Evolutionary conservation across 2,329 filamentous ascomycete species (phyloP), one percentile per base, ranked within the genome.

Genomic region (Stachybotrys elegans): DNA sequence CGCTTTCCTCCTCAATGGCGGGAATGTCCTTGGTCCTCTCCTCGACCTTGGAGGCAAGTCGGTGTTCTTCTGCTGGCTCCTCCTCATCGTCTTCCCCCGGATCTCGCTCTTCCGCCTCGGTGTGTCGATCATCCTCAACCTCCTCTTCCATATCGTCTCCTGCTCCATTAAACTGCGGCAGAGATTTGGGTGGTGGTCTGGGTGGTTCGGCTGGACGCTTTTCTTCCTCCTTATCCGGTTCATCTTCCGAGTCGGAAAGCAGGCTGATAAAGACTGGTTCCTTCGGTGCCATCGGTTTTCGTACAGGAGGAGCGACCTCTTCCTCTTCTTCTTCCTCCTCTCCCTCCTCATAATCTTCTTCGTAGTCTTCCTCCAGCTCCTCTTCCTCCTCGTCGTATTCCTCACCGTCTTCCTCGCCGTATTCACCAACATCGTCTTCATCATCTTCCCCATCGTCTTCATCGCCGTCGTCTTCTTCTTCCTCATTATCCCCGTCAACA

Each of bases 191-290:
- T n/a, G 36, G 36, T n/a, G 36, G 19, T 45, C 40, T 23, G 5
- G 42, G 6, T 9, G 35, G 11, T 19, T 23, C 23, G 14, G 29
- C 32, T 31, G 41, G 16, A 6, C 20, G 17, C 7, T 23, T 20
- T 32, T 43, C 19, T 20, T 14, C 42, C 11, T 53, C 48, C 12
- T 68, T 60, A 36, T 66, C 62, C n/a, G n/a, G n/a, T 23, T 73
- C 66, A 42, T 70, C 67, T 37, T 73, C 70, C 3, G 67, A 71
- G 45, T 75, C 70, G 1, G 72, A 73, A 4, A 75, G 57, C 9
- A 76, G 52, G 43, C 66, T 66, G 46, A 76, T 76, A 16, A 75
- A 63, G 4, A 74, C 62, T 2, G 70, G 69, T 7, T 61, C 57
- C 7, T 56, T 57, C 2, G 61, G 47, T 9, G 47, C 48, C 11